phyloP scores from a whole-genome alignment of 495 filamentous ascomycete genomes.

The Lineolata rhizophorae region DNA sequence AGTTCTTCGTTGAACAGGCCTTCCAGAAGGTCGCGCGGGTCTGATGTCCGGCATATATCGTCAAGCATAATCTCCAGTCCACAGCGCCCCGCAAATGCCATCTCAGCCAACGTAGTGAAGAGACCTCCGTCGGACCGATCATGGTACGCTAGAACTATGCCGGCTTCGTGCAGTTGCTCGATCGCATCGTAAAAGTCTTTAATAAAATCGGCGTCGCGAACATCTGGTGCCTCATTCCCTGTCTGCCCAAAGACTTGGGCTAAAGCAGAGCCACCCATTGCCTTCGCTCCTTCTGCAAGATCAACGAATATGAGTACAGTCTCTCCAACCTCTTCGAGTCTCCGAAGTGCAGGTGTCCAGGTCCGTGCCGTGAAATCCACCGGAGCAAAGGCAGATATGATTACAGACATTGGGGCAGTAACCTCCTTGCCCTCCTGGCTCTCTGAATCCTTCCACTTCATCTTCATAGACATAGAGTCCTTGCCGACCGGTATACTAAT shows the following conservation, averaged over 20 bases:
- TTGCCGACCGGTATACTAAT: conserved; percentile 92
- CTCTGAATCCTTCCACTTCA: conserved; percentile 67
- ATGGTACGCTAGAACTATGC: conserved; percentile 84
- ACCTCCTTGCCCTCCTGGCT: conserved; percentile 55
- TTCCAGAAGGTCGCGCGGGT: conserved; percentile 41
- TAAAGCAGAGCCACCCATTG: conserved; percentile 77
- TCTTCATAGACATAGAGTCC: conserved; percentile 98
- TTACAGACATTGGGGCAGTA: conserved; percentile 71
- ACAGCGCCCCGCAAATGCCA: conserved; percentile 95
- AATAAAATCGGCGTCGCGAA: conserved; percentile 58
- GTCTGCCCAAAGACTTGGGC: conserved; percentile 82
- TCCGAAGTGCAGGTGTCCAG: conserved; percentile 78
- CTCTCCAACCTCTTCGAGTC: conserved; percentile 72
- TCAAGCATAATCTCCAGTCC: conserved; percentile 75
- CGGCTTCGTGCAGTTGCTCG: conserved; percentile 62
- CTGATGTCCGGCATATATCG: conserved; percentile 30
- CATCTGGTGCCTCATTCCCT: conserved; percentile 64
- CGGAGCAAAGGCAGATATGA: conserved; percentile 74
- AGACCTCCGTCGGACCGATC: conserved; percentile 87
- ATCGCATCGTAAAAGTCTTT: conserved; percentile 87
- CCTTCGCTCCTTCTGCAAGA: conserved; percentile 51
- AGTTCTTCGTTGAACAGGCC: conserved; percentile 90
- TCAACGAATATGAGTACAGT: conserved; percentile 81
- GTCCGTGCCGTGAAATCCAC: conserved; percentile 62
- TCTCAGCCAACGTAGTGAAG: conserved; percentile 78